Evolutionary conservation across 2,329 filamentous ascomycete genomes (phyloP), one percentile per base, ranked within the genome.

Genomic region (Diplodia seriata): DNA sequence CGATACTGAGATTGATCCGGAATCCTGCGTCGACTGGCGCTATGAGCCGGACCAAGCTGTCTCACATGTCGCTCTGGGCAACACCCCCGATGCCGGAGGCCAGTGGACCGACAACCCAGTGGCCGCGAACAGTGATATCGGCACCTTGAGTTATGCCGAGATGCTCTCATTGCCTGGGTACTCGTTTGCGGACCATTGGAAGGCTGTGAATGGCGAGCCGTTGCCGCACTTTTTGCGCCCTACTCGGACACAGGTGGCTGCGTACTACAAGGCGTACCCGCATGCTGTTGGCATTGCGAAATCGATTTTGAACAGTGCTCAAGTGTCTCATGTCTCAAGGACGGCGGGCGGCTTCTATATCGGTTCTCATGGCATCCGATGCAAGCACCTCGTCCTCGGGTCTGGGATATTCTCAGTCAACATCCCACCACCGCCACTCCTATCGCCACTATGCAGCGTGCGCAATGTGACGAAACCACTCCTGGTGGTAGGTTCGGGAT

Each of bases 151-250:
- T 74, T 89, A 89, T 77, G 85, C 86, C 2, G 85, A 87, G 68
- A 86, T 87, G 82, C 79, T 89, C 7, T 87, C 85, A 15, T 77
- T 89, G 31, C 87, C 87, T 0, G 86, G 85, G 0, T 89, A 88
- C 73, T 83, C 83, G 6, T 87, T 87, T 71, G 80, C 81, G 2
- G 82, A 86, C 11, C 84, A 88, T 72, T 81, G 86, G 70, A 77
- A 76, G 33, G 77, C 73, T 61, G 75, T 71, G 2, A 77, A 81
- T 53, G 81, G 81, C 31, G 75, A 78, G 47, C 72, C 77, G 15
- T 73, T 85, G 38, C 81, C 84, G 5, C 78, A 85, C 20, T 86
- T 86, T 70, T 82, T 85, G 36, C 80, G 87, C 23, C 87, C 86
- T 5, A 85, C 85, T 0, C 78, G 86, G 62, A 76, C 79, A 18